Evolutionary conservation across 116 monocot genomes (phyloP).

Genomic region (Iris pallida): DNA sequence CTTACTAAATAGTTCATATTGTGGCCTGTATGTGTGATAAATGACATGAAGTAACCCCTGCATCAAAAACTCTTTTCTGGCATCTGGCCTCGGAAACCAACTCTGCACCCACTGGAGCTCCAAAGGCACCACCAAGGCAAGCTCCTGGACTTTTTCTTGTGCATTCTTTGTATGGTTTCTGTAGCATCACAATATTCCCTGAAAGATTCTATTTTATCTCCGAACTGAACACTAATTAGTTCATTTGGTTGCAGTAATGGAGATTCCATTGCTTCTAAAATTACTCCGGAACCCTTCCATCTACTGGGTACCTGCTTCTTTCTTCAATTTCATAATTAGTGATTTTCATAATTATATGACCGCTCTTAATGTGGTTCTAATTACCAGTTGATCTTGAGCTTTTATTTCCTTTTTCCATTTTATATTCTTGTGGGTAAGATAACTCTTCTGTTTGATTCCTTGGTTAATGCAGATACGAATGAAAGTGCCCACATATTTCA

Average conservation of each 20-base stretch:
- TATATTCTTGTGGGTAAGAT: not conserved
- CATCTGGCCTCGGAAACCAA: conserved; percentile 63
- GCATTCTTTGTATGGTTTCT: not conserved
- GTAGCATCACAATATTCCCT: not conserved
- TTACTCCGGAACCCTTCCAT: conserved; percentile 34
- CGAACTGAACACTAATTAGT: conserved; percentile 1
- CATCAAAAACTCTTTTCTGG: conserved; percentile 89
- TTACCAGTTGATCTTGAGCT: not conserved
- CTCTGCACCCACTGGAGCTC: conserved; percentile 30
- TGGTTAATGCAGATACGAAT: conserved; percentile 32
- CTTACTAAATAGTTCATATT: too few species aligned
- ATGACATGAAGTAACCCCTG: conserved; percentile 32
- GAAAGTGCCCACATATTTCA: conserved; percentile 19
- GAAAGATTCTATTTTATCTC: not conserved
- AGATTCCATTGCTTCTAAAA: conserved; percentile 38
- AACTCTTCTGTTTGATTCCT: not conserved
- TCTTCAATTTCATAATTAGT: conserved; percentile 3
- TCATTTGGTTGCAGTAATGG: conserved; percentile 34
- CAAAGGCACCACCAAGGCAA: conserved; percentile 24
- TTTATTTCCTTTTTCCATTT: not conserved
- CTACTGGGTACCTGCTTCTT: conserved; percentile 34
- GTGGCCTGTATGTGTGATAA: not conserved
- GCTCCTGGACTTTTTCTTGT: conserved; percentile 6
- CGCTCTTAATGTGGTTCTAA: not conserved
- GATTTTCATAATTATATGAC: not conserved